Base-by-base conservation (phyloP, 1,284 basidiomycete genomes). In the Rhodotorula sp. region DNA sequence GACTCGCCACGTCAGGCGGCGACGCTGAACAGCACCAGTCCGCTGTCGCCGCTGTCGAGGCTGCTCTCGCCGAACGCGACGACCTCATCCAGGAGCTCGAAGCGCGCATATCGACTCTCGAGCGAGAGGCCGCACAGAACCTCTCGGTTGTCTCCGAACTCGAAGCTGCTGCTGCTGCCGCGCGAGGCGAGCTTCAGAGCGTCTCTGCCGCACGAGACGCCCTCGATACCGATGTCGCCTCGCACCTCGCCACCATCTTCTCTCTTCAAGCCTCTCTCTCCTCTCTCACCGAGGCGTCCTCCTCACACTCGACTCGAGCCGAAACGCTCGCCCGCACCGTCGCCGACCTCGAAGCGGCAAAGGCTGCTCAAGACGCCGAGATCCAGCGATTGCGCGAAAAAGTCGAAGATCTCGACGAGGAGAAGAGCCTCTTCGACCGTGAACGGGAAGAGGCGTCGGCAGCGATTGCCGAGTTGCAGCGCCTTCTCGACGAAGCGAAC, bases 181-280 rank as follows among this genome's bases (percentile, higher is more conserved):
- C 30, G 1, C 52, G 46, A 13, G 53, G 47, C 3, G 53, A 66
- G 11, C 29, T 48, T n/a, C 19, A 7, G 5, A 9, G 36, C 20
- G 29, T 8, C 22, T 11, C 44, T 27, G 3, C 39, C 0, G 29
- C 36, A 1, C 66, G 55, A 0, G 59, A 58, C 20, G 30, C 17
- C 8, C 61, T 63, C 61, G 52, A 59, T 17, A 22, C 44, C 15
- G 56, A 59, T 5, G 20, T 60, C n/a, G 56, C 60, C 8, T 19
- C 51, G 4, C 60, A 56, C 30, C 27, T 52, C 60, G 57, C 66
- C 20, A 59, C 56, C 27, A 36, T 61, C 60, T 10, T 22, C 20
- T 61, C 61, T 0, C 56, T 69, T 55, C 44, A 72, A 32, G 63
- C 65, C 1, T 57, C 65, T 22, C 51, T 73, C 44, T 47, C 64